Evolutionary conservation across 2,329 filamentous ascomycete species (phyloP), one percentile per base, ranked within the genome.

Genomic region (Fusarium gaditjirri): DNA sequence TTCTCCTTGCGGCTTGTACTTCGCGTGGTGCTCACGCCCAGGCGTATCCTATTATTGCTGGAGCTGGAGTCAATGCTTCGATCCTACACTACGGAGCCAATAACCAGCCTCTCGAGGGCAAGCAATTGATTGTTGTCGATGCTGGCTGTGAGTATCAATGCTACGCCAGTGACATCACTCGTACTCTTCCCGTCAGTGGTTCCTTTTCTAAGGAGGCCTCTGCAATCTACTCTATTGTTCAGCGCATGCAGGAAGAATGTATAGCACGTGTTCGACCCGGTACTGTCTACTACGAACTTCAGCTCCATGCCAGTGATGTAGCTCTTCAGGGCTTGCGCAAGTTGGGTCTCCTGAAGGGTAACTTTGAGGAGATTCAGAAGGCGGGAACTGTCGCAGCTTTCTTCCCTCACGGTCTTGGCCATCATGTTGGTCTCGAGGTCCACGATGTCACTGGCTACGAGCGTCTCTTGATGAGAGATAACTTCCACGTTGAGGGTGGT

Each of bases 81-180:
- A 95, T 93, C 1, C 85, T 98, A 43, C 96, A 99, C 81, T 99
- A 99, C 80, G 88, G 89, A 46, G 89, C 88, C 58, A 98, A 99
- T 79, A 87, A 97, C 76, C 88, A 92, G 75, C 82, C 90, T 3
- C 87, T 98, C 23, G 83, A 83, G 6, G 90, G 91, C 31, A 88
- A 91, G 63, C 90, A 95, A 77, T 86, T 95, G 35, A 84, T 98
- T 36, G 91, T 97, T 25, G 85, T 99, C 8, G 95, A 99, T 79
- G 95, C 95, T 3, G 95, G 94, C 5, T 92, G 91, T 73, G 95
- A 98, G 81, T 97, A 91, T 82, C 84, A 90, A 53, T 91, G 92
- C 75, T 98, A 99, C 80, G 94, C 94, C 35, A 93, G 92, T 63
- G 95, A 98, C 80, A 90, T 98, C 33, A 98, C 96, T 0, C 90